These are phyloP conservation scores for Plantago ovata DNA, from an alignment of 257 asterid genomes.

Conservation along the genomic window DNA sequence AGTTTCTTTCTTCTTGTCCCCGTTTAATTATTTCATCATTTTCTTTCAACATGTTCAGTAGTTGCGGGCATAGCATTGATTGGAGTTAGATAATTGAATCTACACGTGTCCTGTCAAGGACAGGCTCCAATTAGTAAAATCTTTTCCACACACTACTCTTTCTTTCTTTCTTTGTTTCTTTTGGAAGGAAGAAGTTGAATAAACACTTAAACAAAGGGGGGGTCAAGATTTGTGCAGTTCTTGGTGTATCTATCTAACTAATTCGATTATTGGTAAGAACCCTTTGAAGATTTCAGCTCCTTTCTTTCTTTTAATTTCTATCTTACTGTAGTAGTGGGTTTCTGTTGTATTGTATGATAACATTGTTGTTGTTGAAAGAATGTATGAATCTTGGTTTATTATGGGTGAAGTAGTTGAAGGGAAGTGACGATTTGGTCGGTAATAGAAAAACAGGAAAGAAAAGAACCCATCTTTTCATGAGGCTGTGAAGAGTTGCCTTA, in stretches of 20 bases:
- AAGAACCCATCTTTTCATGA: slow-evolving; percentile 28
- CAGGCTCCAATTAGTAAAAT: slow-evolving; percentile 30
- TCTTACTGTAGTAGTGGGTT: slow-evolving; percentile 18
- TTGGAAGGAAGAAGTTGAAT: no score
- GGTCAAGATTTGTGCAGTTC: slow-evolving; percentile 19
- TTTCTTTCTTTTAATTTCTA: no score
- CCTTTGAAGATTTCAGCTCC: no score
- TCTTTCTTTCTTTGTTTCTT: no score
- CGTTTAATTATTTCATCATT: slow-evolving; percentile 5
- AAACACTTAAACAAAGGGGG: no score
- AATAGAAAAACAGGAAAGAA: background rate
- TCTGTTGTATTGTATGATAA: slow-evolving; percentile 15
- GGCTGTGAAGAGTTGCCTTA: slow-evolving; percentile 61
- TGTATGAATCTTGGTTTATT: slow-evolving; percentile 37
- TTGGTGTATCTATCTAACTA: slow-evolving; percentile 25
- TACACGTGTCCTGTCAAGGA: slow-evolving; percentile 67
- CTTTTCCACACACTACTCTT: slow-evolving; percentile 31
- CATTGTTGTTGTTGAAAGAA: slow-evolving; percentile 35
- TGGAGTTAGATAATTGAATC: slow-evolving; percentile 72
- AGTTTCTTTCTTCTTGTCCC: no score
- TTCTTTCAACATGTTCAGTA: slow-evolving; percentile 11
- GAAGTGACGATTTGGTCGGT: slow-evolving; percentile 16
- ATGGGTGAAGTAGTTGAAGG: slow-evolving; percentile 31
- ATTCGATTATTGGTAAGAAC: slow-evolving; percentile 39
- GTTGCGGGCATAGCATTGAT: slow-evolving; percentile 64